Conservation (phyloP, 2,329 filamentous ascomycete genomes). For the Fusarium zealandicum region DNA sequence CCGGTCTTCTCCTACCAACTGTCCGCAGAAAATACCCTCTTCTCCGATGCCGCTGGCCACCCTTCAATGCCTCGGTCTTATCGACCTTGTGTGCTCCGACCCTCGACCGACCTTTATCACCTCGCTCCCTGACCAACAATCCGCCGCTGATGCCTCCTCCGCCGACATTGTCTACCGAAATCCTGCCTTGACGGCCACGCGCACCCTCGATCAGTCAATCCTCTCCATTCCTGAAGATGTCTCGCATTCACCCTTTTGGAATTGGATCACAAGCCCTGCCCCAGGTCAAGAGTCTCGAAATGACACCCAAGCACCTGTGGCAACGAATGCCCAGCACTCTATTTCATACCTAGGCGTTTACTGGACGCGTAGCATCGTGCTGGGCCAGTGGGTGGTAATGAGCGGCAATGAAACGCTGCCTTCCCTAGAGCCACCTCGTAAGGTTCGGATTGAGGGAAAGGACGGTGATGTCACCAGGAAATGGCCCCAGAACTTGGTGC, state of each 20-base stretch:
- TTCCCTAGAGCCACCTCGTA: constrained; percentile 44
- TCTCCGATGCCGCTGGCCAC: constrained; percentile 37
- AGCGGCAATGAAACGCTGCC: constrained; percentile 48
- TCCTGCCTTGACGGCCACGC: constrained; percentile 44
- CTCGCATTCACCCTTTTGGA: constrained; percentile 48
- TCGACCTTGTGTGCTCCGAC: constrained; percentile 52
- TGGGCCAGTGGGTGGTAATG: constrained; percentile 49
- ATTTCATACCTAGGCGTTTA: constrained; percentile 44
- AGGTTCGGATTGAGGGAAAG: constrained; percentile 42
- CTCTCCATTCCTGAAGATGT: constrained; percentile 42
- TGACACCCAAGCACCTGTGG: constrained; percentile 1
- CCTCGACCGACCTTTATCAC: constrained; percentile 53
- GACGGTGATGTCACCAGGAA: constrained; percentile 29
- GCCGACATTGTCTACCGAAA: constrained; percentile 48
- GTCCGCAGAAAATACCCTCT: constrained; percentile 5
- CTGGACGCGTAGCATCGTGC: constrained; percentile 50
- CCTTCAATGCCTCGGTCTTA: constrained; percentile 44
- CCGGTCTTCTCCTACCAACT: background rate
- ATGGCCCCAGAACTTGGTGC: constrained; percentile 32
- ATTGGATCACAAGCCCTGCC: constrained; percentile 46
- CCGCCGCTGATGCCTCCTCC: constrained; percentile 10
- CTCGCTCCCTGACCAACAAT: constrained; percentile 22
- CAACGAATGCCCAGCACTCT: constrained; percentile 37
- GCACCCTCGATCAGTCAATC: constrained; percentile 44
- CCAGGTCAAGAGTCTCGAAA: constrained; percentile 8